Base-by-base conservation (phyloP, 768 basidiomycete species). In the Tricholoma terreum region DNA sequence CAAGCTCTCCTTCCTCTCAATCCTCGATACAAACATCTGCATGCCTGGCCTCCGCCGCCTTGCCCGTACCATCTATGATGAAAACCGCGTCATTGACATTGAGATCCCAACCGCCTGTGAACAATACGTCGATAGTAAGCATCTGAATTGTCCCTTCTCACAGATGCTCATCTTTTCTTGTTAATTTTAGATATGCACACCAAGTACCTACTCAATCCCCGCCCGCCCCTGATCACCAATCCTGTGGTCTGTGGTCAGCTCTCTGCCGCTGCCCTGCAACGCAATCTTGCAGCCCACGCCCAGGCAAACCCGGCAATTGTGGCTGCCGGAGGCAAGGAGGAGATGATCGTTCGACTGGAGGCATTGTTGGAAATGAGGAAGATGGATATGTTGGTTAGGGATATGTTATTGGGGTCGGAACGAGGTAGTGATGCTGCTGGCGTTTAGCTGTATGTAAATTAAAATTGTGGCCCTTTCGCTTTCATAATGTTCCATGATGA, bases 11-110 rank as follows among this genome's bases (percentile, higher is more conserved):
- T 80, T 76, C 58, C 74, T 88, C 22, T 79, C 80, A 4, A 73
- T 87, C 36, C 63, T 78, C 12, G 84, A 76, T 46, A 89, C 86
- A 2, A 62, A 71, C 17, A 74, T 88, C 56, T 71, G 73, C 30
- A 87, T 88, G 80, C 65, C 67, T 2, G 87, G 87, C 2, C 68
- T 88, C 27, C 80, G 86, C 27, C 75, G 74, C 9, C 70, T 87
- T 22, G 79, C 80, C 0, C 60, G 63, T 10, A 61, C 61, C 7
- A 72, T 81, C 42, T 57, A 68, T 52, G 60, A 67, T 34, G 75
- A 77, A 22, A 65, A 69, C 12, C 75, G 79, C 5, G 55, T 72
- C 17, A 72, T 85, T 50, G 76, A 79, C 57, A 69, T 87, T 53
- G 80, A 84, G 63, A 76, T 85, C 34, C 85, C 87, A 17, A 68